These are phyloP conservation scores for Moesziomyces antarcticus DNA, from an alignment of 1,284 basidiomycete species.

Conservation along the genomic window DNA sequence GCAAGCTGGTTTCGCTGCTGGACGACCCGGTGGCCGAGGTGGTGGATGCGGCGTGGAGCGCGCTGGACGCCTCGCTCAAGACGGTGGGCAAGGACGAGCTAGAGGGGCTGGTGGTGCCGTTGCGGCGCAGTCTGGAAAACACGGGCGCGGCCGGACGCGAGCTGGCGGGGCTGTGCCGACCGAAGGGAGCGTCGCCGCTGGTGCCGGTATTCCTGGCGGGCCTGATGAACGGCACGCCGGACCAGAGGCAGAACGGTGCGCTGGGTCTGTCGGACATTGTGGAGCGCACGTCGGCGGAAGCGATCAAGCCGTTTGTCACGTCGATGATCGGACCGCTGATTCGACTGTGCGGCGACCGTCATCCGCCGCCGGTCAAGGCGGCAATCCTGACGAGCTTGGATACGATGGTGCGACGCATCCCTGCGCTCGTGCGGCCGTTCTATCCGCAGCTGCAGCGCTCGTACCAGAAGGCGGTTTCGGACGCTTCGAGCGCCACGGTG, in stretches of 20 bases:
- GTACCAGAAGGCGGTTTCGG: constrained; percentile 92
- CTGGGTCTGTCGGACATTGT: constrained; percentile 94
- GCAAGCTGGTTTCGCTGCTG: constrained; percentile 86
- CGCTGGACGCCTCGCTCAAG: constrained; percentile 89
- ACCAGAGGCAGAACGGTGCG: constrained; percentile 85
- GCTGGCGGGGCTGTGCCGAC: constrained; percentile 88
- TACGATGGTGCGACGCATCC: constrained; percentile 72
- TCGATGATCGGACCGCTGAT: constrained; percentile 96
- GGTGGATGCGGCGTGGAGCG: constrained; percentile 83
- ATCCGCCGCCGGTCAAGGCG: constrained; percentile 64
- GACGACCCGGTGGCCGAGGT: constrained; percentile 82
- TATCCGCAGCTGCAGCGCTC: constrained; percentile 97
- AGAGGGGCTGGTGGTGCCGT: constrained; percentile 75
- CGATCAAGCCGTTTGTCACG: constrained; percentile 96
- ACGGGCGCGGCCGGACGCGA: constrained; percentile 81
- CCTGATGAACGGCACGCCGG: constrained; percentile 70
- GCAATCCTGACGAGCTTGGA: constrained; percentile 63
- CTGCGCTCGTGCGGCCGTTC: constrained; percentile 93
- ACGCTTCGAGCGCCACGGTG: constrained; percentile 81
- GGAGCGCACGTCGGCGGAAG: constrained; percentile 84
- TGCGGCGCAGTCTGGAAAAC: constrained; percentile 87
- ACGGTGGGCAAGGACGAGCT: constrained; percentile 91
- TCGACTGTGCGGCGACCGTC: constrained; percentile 67
- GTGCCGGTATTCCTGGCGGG: constrained; percentile 91
- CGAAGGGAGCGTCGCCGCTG: constrained; percentile 87